phyloP scores from a whole-genome alignment of 257 asterid species.

The Catharanthus roseus region DNA sequence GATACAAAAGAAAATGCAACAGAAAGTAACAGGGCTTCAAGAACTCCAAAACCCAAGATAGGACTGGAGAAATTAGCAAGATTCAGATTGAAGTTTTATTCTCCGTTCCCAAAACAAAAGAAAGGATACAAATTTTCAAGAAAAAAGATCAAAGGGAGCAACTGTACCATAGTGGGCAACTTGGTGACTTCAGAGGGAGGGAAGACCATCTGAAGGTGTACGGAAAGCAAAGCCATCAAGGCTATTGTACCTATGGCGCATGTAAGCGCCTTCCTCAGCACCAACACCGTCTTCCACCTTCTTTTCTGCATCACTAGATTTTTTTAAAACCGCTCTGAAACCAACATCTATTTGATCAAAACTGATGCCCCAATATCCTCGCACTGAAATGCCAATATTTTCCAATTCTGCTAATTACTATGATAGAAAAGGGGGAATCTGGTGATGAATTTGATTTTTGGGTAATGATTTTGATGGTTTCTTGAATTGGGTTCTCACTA shows the following conservation, averaged over 20 bases:
- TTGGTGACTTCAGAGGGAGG: slow-evolving; percentile 36
- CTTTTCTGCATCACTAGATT: slow-evolving; percentile 42
- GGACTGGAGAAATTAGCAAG: not conserved
- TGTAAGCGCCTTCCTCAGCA: slow-evolving; percentile 51
- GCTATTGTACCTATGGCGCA: slow-evolving; percentile 56
- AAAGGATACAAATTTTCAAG: not conserved
- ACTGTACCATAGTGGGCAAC: slow-evolving; percentile 35
- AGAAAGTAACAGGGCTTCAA: not conserved
- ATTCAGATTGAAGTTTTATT: not conserved
- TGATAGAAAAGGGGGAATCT: not conserved
- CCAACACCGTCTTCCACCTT: slow-evolving; percentile 55
- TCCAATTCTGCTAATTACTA: not conserved
- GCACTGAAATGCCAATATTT: not conserved
- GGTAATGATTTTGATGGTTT: slow-evolving; percentile 13
- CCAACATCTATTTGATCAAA: slow-evolving; percentile 11
- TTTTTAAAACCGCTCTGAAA: not conserved
- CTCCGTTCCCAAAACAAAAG: not conserved
- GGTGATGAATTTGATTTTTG: slow-evolving; percentile 13
- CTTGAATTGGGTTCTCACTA: too few relatives aligned
- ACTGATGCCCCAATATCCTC: not conserved
- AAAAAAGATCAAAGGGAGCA: not conserved
- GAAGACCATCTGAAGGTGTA: slow-evolving; percentile 35
- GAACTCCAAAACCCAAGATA: slow-evolving; percentile 12
- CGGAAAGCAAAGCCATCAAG: slow-evolving; percentile 50
- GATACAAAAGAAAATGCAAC: not conserved